phyloP scores from a whole-genome alignment of 106 monocot species.

The Apostasia shenzhenica region DNA sequence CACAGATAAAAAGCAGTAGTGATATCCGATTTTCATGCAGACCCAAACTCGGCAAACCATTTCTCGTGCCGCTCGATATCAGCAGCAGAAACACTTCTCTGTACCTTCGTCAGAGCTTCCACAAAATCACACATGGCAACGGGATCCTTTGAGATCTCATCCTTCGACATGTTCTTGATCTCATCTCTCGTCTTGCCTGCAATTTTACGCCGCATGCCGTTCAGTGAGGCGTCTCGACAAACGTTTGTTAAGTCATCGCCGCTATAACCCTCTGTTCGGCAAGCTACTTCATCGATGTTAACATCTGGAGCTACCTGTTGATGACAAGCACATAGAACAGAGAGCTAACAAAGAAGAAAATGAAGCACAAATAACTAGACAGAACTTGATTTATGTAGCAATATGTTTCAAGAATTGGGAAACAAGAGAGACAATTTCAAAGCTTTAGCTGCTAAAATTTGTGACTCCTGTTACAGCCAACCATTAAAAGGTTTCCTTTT shows the following conservation, averaged over 20 bases:
- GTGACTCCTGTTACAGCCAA: too few species aligned
- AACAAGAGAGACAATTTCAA: too few species aligned
- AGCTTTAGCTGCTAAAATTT: too few species aligned
- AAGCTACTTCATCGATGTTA: slow-evolving; percentile 87
- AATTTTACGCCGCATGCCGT: slow-evolving; percentile 92
- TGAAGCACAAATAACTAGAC: not conserved
- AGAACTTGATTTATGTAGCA: too few species aligned
- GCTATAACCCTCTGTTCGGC: slow-evolving; percentile 85
- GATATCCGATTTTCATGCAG: slow-evolving; percentile 35
- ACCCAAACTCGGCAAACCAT: slow-evolving; percentile 95
- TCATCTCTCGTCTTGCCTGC: slow-evolving; percentile 97
- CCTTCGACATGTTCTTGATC: slow-evolving; percentile 98
- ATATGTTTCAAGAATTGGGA: too few species aligned
- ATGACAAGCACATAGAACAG: not conserved
- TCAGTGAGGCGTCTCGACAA: slow-evolving; percentile 85
- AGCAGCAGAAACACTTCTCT: slow-evolving; percentile 79
- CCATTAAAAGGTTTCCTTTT: too few species aligned
- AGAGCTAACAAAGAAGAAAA: not conserved
- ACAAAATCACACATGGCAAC: slow-evolving; percentile 98
- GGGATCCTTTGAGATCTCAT: slow-evolving; percentile 94
- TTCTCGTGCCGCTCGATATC: slow-evolving; percentile 98
- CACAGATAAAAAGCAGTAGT: too few species aligned
- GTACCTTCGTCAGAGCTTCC: slow-evolving; percentile 88
- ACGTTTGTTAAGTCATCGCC: slow-evolving; percentile 95
- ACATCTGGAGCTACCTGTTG: slow-evolving; percentile 84